These are phyloP conservation scores for Podospora tetraspora DNA, from an alignment of 495 filamentous ascomycete genomes.

Conservation along the genomic window DNA sequence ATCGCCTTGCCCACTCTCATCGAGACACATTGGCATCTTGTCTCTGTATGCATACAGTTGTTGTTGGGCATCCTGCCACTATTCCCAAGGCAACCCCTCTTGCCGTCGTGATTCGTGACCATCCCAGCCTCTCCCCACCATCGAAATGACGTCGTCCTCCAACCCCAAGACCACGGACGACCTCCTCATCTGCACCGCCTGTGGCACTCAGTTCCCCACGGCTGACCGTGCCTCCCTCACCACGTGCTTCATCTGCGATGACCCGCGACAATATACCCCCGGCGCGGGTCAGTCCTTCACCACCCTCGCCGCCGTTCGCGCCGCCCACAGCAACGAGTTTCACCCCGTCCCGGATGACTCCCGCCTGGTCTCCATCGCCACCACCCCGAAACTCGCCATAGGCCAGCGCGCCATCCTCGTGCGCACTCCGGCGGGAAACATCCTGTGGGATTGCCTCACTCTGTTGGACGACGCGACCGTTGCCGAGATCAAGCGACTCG, in stretches of 20 bases:
- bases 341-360: constrained; percentile 28
- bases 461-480: constrained; percentile 59
- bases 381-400: constrained; percentile 62
- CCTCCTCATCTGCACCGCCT: constrained; percentile 54
- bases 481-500: constrained; percentile 39
- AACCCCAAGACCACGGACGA: not conserved
- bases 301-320: constrained; percentile 39
- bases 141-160: not conserved
- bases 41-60: not conserved
- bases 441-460: constrained; percentile 71
- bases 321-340: constrained; percentile 40
- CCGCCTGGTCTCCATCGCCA: constrained; percentile 49
- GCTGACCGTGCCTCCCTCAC: constrained; percentile 37
- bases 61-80: not conserved
- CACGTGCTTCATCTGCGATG: constrained; percentile 71
- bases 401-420: constrained; percentile 67
- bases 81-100: not conserved
- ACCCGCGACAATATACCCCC: constrained; percentile 65
- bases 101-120: not conserved
- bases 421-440: constrained; percentile 52
- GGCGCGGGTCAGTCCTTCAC: constrained; percentile 57
- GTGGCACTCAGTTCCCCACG: constrained; percentile 63
- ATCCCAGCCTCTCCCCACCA: not conserved
- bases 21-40: not conserved
- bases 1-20: not conserved